A percentile compares a stretch with the other conserved stretches of the same genome.
phyloP scores from a whole-genome alignment of 495 filamentous ascomycete genomes.

The Aspergillus baeticus region DNA sequence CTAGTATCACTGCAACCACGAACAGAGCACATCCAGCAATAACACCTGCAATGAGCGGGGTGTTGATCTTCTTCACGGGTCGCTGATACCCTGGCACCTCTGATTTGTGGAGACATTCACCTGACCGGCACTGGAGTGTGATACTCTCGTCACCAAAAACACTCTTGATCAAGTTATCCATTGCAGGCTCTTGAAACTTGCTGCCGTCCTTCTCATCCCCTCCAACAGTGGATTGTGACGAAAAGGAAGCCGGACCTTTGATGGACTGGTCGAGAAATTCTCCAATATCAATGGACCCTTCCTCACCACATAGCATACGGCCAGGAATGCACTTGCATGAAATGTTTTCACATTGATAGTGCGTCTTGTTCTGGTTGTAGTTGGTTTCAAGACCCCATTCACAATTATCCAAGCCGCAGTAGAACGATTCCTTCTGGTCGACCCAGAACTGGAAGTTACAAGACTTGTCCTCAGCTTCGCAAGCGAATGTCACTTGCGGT shows the following conservation, averaged over 20 bases:
- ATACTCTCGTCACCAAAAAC: constrained; percentile 94
- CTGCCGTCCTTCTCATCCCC: constrained; percentile 62
- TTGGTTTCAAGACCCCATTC: constrained; percentile 65
- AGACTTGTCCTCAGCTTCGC: constrained; percentile 65
- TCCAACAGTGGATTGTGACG: constrained; percentile 61
- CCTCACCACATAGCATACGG: constrained; percentile 89
- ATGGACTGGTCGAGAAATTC: constrained; percentile 82
- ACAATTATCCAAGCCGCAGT: constrained; percentile 84
- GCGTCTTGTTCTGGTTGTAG: constrained; percentile 72
- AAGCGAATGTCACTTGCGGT: constrained; percentile 92
- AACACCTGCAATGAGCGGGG: constrained; percentile 89
- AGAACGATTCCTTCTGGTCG: constrained; percentile 90
- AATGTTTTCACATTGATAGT: constrained; percentile 80
- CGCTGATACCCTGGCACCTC: constrained; percentile 88
- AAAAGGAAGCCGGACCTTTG: constrained; percentile 81
- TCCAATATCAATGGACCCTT: constrained; percentile 85
- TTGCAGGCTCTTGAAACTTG: constrained; percentile 82
- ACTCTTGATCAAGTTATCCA: constrained; percentile 82
- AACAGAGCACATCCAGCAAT: constrained; percentile 88
- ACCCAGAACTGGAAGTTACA: constrained; percentile 99
- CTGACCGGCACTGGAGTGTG: constrained; percentile 73
- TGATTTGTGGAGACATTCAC: constrained; percentile 89
- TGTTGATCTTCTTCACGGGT: constrained; percentile 94
- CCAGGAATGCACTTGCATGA: constrained; percentile 84
- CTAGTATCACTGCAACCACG: constrained; percentile 76